Base-by-base conservation (phyloP, 768 basidiomycete genomes). In the Suillus discolor region DNA sequence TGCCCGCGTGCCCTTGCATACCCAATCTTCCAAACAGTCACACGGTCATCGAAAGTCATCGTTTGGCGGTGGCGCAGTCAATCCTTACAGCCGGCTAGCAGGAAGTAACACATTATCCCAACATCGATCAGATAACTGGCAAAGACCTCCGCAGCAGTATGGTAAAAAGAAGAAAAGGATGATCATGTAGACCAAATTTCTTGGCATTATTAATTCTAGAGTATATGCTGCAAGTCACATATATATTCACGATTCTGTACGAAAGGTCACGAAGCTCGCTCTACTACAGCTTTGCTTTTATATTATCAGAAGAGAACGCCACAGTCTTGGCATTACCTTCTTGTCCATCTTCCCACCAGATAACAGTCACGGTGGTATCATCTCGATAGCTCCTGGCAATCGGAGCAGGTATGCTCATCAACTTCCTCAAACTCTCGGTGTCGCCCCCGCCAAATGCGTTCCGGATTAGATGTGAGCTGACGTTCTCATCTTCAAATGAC, bases 401-500 rank as follows among this genome's bases (percentile, higher is more conserved):
- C 18, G 93, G 92, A 6, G 91, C 82, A n/a, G 94, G 92, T 54
- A 96, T 94, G 75, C 93, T 94, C 72, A 95, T 78, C 63, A 87
- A 67, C 73, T 79, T 82, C 60, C 87, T 83, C 65, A 96, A 81
- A 60, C 77, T 76, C 57, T 65, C 72, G 62, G 84, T 81, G 72
- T 96, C 85, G 2, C 86, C 91, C 38, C 95, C 94, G n/a, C 93
- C 93, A 66, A 96, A 87, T n/a, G 94, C 93, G 72, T 97, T 97
- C 67, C 94, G 84, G 65, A 96, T 93, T 20, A 97, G 79, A 76
- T 96, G 95, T 45, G 91, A 87, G 66, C 90, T 85, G 63, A 92
- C 72, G 70, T 94, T 92, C 20, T 89, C 88, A 71, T 96, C 93
- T 57, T 82, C 84, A 70, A 96, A 97, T 9, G 85, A 83, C 93